Evolutionary conservation across 169 alveolate genomes (phyloP).

Genomic region (Theileria equi): DNA sequence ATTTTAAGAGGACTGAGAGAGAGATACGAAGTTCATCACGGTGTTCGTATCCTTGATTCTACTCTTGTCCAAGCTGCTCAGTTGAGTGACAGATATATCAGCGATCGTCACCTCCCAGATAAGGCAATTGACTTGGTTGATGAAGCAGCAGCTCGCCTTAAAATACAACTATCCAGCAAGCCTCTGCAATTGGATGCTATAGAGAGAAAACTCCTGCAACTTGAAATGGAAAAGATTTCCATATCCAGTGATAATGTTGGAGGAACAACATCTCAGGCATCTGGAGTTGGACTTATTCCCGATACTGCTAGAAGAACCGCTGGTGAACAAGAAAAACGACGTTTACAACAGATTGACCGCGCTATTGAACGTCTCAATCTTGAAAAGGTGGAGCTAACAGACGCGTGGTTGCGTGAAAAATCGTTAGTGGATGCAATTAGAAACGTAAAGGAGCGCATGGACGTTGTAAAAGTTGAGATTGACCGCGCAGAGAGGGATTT

Average conservation of each 20-base stretch:
- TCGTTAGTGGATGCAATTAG: slow-evolving; percentile 75
- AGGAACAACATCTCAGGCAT: slow-evolving; percentile 21
- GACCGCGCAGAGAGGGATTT: slow-evolving; percentile 82
- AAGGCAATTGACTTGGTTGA: slow-evolving; percentile 84
- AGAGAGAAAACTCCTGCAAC: slow-evolving; percentile 77
- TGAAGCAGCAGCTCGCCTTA: slow-evolving; percentile 84
- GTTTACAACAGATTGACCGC: slow-evolving; percentile 60
- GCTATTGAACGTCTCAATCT: slow-evolving; percentile 48
- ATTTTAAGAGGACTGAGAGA: slow-evolving; percentile 84
- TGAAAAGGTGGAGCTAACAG: slow-evolving; percentile 63
- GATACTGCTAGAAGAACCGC: slow-evolving; percentile 21
- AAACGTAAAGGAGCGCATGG: slow-evolving; percentile 74
- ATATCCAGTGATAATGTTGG: slow-evolving; percentile 43
- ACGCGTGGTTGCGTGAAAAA: slow-evolving; percentile 76
- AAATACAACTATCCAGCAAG: slow-evolving; percentile 79
- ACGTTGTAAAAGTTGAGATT: slow-evolving; percentile 78
- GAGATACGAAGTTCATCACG: slow-evolving; percentile 86
- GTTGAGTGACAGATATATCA: slow-evolving; percentile 75
- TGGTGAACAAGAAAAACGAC: slow-evolving; percentile 35
- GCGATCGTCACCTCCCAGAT: slow-evolving; percentile 81
- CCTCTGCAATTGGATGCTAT: slow-evolving; percentile 81
- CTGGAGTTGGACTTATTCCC: slow-evolving; percentile 10
- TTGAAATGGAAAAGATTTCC: slow-evolving; percentile 82
- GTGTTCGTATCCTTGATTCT: slow-evolving; percentile 83
- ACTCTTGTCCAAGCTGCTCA: slow-evolving; percentile 86